Percentiles rank a stretch among this genome's conserved stretches.
These are phyloP conservation scores for Jackrogersella multiformis DNA, from an alignment of 495 filamentous ascomycete species.

Conservation along the genomic window DNA sequence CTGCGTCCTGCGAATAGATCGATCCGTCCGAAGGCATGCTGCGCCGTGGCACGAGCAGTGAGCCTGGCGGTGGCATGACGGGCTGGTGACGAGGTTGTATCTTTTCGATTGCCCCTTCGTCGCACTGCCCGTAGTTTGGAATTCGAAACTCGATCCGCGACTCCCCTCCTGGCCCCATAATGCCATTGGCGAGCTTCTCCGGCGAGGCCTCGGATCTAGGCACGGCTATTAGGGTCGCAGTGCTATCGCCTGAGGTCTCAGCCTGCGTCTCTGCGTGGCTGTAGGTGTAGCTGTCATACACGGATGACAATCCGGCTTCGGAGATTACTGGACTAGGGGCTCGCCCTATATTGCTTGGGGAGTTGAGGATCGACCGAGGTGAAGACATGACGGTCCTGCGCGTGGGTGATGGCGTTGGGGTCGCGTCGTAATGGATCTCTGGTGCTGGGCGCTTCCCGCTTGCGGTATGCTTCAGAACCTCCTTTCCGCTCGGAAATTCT, in stretches of 20 bases:
- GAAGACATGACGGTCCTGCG: constrained; percentile 24
- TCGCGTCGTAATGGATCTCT: constrained; percentile 7
- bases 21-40: constrained; percentile 37
- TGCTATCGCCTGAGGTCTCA: no score
- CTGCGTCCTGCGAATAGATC: constrained; percentile 42
- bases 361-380: constrained; percentile 29
- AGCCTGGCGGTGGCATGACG: background rate
- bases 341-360: constrained; percentile 23
- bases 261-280: background rate
- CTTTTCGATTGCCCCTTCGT: background rate
- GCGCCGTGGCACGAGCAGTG: constrained; percentile 14
- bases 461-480: background rate
- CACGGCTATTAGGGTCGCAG: no score
- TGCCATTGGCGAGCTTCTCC: no score
- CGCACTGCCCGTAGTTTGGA: constrained; percentile 7
- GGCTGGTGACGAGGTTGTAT: background rate
- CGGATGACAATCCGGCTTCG: constrained; percentile 43
- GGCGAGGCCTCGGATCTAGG: no score
- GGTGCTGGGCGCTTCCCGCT: background rate
- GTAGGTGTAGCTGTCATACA: constrained; percentile 46
- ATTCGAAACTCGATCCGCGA: constrained; percentile 22
- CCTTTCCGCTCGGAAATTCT: background rate
- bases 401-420: constrained; percentile 37
- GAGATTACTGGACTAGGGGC: constrained; percentile 39
- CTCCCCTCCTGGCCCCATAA: no score